Base-by-base conservation (phyloP, 345 rosid species). In the Nasturtium officinale region DNA sequence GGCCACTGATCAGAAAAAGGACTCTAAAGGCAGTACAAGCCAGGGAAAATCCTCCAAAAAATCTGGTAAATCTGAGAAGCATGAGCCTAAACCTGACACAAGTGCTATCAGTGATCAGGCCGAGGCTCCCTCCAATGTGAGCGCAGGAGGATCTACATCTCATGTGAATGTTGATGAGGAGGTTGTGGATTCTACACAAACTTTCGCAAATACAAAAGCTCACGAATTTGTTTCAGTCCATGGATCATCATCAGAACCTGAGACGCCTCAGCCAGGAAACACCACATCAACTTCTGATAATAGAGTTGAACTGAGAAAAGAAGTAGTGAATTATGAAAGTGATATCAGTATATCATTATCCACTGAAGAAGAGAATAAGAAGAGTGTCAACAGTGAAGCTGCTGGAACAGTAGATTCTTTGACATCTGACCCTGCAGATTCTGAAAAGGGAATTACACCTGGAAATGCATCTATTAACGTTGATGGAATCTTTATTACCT, bases 1-100 rank as follows among this genome's bases (percentile, higher is more conserved):
- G 82, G 97, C 87, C 61, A 32, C 55, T 70, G 80, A 76, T 56
- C 76, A 76, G 42, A 77, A 77, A 55, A 94, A 89, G 81, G 97
- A 89, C 77, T 69, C 65, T 43, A 88, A 91, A 82, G 90, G 86
- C 61, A 83, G 91, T 52, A 75, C 85, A 77, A 83, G 93, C 82
- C 87, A 81, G 54, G 97, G 83, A 54, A 89, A 84, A 77, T 87
- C 96, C 72, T 83, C 88, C 29, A 91, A 86, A 74, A 91, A 74
- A 64, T 77, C 84, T 61, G 72, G 79, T 68, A 91, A 85, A 72
- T 77, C 85, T 13, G 90, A 83, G 77, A 83, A 81, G 69, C 83
- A 64, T 65, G 90, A 87, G 83, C 71, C 77, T 58, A 87, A 84
- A 69, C 52, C 77, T 81, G 91, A 81, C 43, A 59, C 76, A 20